Evolutionary conservation across 148 eudicot genomes (phyloP).

Genomic region (Heliamphora exappendiculata): DNA sequence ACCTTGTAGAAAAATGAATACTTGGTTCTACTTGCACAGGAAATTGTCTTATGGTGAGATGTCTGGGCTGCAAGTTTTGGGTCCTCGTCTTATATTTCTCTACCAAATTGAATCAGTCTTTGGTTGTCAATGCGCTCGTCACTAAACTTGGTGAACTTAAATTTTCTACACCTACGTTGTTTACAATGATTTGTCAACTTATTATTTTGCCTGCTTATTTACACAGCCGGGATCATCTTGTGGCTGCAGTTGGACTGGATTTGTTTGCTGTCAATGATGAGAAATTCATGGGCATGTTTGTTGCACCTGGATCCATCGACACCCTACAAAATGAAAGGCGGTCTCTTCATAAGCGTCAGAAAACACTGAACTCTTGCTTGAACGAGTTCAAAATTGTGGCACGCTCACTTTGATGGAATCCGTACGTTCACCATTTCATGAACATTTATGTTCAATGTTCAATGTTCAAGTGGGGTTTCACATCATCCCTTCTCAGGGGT

Average conservation of each 20-base stretch:
- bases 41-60: neutral
- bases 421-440: constrained; percentile 1
- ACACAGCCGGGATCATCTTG: constrained; percentile 70
- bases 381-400: constrained; percentile 82
- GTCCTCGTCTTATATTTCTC: neutral
- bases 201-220: neutral
- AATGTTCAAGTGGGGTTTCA: neutral
- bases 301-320: constrained; percentile 90
- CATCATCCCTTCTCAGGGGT: constrained; percentile 6
- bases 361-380: constrained; percentile 78
- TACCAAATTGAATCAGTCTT: neutral
- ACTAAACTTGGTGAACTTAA: neutral
- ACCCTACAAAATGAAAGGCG: constrained; percentile 60
- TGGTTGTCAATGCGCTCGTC: neutral
- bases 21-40: neutral
- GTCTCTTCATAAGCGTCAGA: constrained; percentile 88
- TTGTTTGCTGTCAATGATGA: constrained; percentile 85
- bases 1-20: neutral
- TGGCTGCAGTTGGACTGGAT: constrained; percentile 78
- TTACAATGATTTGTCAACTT: constrained; percentile 8
- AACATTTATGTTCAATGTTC: neutral
- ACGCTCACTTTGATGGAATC: constrained; percentile 43
- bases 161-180: neutral
- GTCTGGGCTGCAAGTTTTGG: neutral
- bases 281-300: constrained; percentile 98